Conservation (phyloP, 2,329 filamentous ascomycete species). For the Hymenoscyphus scutula region DNA sequence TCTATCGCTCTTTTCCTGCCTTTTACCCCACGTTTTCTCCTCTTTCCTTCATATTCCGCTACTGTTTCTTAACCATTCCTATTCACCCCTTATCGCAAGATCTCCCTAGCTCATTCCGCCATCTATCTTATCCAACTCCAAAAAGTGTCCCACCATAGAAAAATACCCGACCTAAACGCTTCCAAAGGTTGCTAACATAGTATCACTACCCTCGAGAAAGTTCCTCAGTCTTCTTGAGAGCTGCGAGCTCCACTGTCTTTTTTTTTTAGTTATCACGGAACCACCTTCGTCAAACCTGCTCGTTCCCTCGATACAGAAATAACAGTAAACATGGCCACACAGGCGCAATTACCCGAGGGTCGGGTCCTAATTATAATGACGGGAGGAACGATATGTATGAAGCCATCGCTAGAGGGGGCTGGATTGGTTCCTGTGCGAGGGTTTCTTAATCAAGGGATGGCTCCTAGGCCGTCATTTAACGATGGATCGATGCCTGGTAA, state of each 20-base stretch:
- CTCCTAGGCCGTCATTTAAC: conserved; percentile 65
- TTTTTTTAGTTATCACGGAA: no score
- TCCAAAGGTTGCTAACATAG: no score
- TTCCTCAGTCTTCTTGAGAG: no score
- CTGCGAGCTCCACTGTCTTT: no score
- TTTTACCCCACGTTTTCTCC: not conserved
- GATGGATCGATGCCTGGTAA: conserved; percentile 55
- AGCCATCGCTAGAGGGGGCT: conserved; percentile 60
- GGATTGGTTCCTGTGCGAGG: conserved; percentile 60
- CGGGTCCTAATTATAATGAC: conserved; percentile 67
- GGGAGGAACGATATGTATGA: conserved; percentile 68
- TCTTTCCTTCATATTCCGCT: not conserved
- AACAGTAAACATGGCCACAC: conserved; percentile 23
- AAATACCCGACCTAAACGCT: no score
- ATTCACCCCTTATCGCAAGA: not conserved
- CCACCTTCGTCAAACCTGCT: no score
- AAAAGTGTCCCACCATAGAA: not conserved
- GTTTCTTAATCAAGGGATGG: conserved; percentile 64
- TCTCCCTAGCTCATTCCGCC: not conserved
- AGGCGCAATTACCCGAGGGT: conserved; percentile 48
- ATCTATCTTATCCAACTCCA: no score
- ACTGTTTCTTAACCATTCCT: not conserved
- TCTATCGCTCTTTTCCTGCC: no score
- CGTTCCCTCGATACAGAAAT: no score
- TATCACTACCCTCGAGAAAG: no score